Evolutionary conservation across 257 asterid species (phyloP), one percentile per base, ranked within the genome.

Genomic region (Plectranthus barbatus): DNA sequence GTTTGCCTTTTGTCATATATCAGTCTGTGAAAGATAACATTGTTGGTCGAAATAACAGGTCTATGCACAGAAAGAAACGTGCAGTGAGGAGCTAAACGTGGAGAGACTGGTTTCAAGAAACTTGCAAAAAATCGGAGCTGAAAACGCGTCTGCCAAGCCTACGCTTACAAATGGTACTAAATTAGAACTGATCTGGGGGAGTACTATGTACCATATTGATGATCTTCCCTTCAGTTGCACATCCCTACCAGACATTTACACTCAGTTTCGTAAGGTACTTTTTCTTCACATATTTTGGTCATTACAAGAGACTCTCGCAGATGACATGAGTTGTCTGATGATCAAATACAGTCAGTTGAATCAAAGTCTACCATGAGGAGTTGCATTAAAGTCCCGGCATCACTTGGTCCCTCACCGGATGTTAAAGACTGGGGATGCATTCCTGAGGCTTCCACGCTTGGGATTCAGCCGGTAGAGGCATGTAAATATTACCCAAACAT

Each of bases 41-140:
- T 53, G 36, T 60, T 64, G 37, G 54, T 49, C 42, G 51, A 37
- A 48, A 61, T 15, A 49, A 62, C 82, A 92, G 99, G 91, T 92
- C 64, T 89, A 79, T 41, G 95, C 99, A 64, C 99, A 92, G 74
- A 92, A 86, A 76, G 99, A 89, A 84, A 85, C 97, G 20, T 92
- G 99, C 82, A 89, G 97, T 10, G 99, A 92, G 81, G 99, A 92
- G 84, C 70, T 89, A 62, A 75, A 64, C 36, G 86, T 86, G 54
- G 97, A 92, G 81, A 79, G 72, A 62, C 68, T 75, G 69, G 97
- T 89, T 49, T 67, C 83, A 37, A 64, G 66, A 48, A 80, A 79
- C 66, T 70, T 92, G 83, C 67, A 31, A 66, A 49, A 47, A 50
- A 55, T 73, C 44, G 49, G 37, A 17, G 60, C 77, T 39, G 77